Base-by-base conservation (phyloP, 768 basidiomycete species). In the Mycena galericulata region DNA sequence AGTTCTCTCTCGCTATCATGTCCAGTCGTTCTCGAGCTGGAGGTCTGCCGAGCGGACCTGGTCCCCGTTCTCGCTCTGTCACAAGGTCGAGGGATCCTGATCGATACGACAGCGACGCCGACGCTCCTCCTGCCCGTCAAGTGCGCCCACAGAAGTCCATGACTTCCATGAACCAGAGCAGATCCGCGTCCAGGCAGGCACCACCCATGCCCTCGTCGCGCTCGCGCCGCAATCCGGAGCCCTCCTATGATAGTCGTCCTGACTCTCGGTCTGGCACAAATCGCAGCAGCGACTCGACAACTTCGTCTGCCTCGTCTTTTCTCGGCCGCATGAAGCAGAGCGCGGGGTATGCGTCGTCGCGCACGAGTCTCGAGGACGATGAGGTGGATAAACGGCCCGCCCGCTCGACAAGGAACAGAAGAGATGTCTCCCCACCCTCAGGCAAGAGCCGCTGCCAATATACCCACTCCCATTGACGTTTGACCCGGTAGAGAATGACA, bases 291-390 rank as follows among this genome's bases (percentile, higher is more conserved):
- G 67, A 62, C 45, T 65, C 73, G 26, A 63, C 69, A 41, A 61
- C 64, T 20, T 61, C 62, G 1, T 69, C 70, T 17, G 72, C 70
- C 40, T 81, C 80, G 2, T 79, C 83, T 9, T 74, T 83, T n/a
- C 78, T 82, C 60, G 79, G 81, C 38, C 75, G 83, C 58, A 78
- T 81, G 72, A 79, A 76, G 53, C 70, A 63, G 20, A 75, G 70
- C 9, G 46, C 75, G 4, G 78, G 80, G 38, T 78, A 81, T 66
- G 64, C 75, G 12, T 85, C 85, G 8, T 84, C 85, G 2, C 78
- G 79, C 45, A 84, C 84, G 34, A 86, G 83, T 70, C 63, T 84
- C n/a, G 84, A 83, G 32, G 82, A 85, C n/a, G 79, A 81, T 36
- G 68, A 74, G 30, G 73, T 75, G 24, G 43, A 63, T 11, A 61